Conservation (phyloP, 495 filamentous ascomycete species). For the Aspergillus sclerotiicarbonarius region DNA sequence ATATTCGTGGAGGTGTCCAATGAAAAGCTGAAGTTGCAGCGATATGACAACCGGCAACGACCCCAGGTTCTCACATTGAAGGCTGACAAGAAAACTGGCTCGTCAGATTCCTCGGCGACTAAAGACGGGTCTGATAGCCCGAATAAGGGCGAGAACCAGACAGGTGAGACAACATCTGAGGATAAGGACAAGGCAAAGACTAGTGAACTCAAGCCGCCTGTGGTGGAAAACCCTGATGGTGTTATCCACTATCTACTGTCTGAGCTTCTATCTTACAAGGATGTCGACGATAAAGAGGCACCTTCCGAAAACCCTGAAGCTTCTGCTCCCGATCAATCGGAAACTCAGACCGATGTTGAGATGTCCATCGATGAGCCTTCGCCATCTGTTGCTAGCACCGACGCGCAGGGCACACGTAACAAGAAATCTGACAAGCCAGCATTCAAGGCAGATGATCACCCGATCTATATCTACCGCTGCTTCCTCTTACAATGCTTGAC, state of each 20-base stretch:
- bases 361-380: slow-evolving; percentile 43
- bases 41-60: slow-evolving; percentile 58
- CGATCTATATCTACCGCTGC: slow-evolving; percentile 93
- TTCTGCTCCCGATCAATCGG: slow-evolving; percentile 28
- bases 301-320: slow-evolving; percentile 50
- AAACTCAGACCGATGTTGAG: slow-evolving; percentile 51
- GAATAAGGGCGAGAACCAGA: slow-evolving; percentile 25
- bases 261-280: slow-evolving; percentile 86
- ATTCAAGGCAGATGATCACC: slow-evolving; percentile 91
- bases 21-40: slow-evolving; percentile 71
- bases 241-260: slow-evolving; percentile 96
- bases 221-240: slow-evolving; percentile 90
- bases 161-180: slow-evolving; percentile 36
- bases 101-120: slow-evolving; percentile 26
- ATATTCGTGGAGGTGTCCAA: slow-evolving; percentile 89
- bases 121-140: slow-evolving; percentile 31
- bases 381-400: slow-evolving; percentile 38
- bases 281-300: slow-evolving; percentile 79
- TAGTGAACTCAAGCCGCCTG: slow-evolving; percentile 71
- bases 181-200: slow-evolving; percentile 61
- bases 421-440: slow-evolving; percentile 71
- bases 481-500: slow-evolving; percentile 92
- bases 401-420: slow-evolving; percentile 27
- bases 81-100: slow-evolving; percentile 41
- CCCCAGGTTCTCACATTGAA: slow-evolving; percentile 60